A percentile compares a stretch with the other conserved stretches of the same genome.
These are phyloP conservation scores for Schrenkiella parvula DNA, from an alignment of 345 rosid species.

Conservation along the genomic window DNA sequence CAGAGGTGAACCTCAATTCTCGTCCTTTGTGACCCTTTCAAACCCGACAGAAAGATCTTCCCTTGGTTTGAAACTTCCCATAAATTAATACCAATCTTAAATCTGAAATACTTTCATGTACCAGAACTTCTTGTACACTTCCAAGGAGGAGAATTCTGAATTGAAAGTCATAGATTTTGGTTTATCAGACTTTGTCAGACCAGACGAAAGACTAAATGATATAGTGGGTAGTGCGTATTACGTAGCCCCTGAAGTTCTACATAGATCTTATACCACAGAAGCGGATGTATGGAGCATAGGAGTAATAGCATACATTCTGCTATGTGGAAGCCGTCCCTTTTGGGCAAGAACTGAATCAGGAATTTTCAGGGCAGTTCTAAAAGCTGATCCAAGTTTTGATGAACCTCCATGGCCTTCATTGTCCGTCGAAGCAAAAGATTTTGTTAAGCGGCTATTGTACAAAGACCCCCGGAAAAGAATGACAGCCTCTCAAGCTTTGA, in stretches of 20 bases:
- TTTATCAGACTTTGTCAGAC: slow-evolving; percentile 91
- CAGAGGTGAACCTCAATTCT: slow-evolving; percentile 61
- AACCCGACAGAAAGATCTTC: background rate
- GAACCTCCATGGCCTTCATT: slow-evolving; percentile 90
- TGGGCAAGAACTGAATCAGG: slow-evolving; percentile 99
- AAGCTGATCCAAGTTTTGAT: slow-evolving; percentile 84
- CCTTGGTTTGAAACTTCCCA: background rate
- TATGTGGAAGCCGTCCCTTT: slow-evolving; percentile 97
- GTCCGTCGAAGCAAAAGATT: slow-evolving; percentile 84
- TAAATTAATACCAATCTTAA: slow-evolving; percentile 11
- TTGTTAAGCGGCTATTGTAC: slow-evolving; percentile 68
- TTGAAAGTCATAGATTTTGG: slow-evolving; percentile 96
- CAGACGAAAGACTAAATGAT: slow-evolving; percentile 95
- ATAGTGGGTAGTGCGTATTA: slow-evolving; percentile 97
- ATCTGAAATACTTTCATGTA: slow-evolving; percentile 28
- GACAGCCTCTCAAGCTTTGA: slow-evolving; percentile 92
- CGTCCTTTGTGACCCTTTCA: background rate
- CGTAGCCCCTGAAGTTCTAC: slow-evolving; percentile 98
- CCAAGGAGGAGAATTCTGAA: slow-evolving; percentile 81
- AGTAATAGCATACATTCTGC: slow-evolving; percentile 89
- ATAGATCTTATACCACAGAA: slow-evolving; percentile 84
- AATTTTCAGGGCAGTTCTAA: slow-evolving; percentile 81
- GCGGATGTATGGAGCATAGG: slow-evolving; percentile 99
- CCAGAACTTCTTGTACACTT: slow-evolving; percentile 86
- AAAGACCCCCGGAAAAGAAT: slow-evolving; percentile 89